These are phyloP conservation scores for Macrolepiota albuminosa DNA, from an alignment of 768 basidiomycete species.

Conservation along the genomic window DNA sequence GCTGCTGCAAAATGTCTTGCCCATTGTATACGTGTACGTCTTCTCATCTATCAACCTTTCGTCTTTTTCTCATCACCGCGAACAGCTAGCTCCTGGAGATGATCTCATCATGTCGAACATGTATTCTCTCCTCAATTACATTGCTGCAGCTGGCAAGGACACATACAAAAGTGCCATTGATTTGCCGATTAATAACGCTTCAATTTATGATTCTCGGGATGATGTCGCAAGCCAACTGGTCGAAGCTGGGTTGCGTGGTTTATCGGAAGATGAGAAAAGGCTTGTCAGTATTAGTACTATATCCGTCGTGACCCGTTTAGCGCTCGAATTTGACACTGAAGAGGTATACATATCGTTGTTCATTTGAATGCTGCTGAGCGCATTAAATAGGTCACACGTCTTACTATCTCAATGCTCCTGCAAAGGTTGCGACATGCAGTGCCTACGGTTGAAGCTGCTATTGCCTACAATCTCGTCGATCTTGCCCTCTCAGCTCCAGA, in stretches of 20 bases:
- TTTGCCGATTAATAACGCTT: conserved; percentile 36
- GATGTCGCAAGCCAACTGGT: conserved; percentile 49
- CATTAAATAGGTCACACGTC: conserved; percentile 59
- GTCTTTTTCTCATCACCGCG: conserved; percentile 2
- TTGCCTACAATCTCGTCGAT: conserved; percentile 88
- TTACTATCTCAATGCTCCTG: conserved; percentile 90
- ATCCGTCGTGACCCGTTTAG: conserved; percentile 82
- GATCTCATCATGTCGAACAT: conserved; percentile 92
- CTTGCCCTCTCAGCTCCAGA: conserved; percentile 77
- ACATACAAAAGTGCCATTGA: conserved; percentile 48
- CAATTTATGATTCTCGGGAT: conserved; percentile 40
- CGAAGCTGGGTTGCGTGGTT: conserved; percentile 58
- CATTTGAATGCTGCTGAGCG: background rate
- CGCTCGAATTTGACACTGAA: conserved; percentile 81
- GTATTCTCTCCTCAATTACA: conserved; percentile 93
- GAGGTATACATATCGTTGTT: conserved; percentile 47
- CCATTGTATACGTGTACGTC: conserved; percentile 74
- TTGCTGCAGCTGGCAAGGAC: conserved; percentile 80
- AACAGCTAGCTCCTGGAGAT: conserved; percentile 76
- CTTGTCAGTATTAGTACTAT: conserved; percentile 89
- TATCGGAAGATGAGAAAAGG: conserved; percentile 80
- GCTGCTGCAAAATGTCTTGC: conserved; percentile 91
- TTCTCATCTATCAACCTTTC: background rate
- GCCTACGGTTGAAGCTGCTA: conserved; percentile 84
- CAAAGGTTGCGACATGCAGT: conserved; percentile 85